A percentile compares a stretch with the other conserved stretches of the same genome.
Conservation (phyloP, 768 basidiomycete species). For the Boletus rubroflammeus region DNA sequence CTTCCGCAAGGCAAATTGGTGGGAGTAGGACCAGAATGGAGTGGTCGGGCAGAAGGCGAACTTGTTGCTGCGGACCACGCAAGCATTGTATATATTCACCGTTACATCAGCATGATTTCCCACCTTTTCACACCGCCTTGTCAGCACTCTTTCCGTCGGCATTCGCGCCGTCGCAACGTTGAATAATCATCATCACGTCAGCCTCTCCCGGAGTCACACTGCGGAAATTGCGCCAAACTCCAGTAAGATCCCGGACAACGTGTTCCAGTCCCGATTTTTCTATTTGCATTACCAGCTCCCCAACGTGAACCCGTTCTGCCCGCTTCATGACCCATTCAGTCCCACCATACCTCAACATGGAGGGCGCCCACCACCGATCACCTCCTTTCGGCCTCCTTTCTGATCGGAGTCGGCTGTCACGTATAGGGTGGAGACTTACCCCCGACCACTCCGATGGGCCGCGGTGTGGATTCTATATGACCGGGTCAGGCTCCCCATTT, state of each 20-base stretch:
- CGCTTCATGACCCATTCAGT: background rate
- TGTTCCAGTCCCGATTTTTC: background rate
- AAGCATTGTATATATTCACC: conserved; percentile 32
- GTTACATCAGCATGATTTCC: conserved; percentile 33
- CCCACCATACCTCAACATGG: conserved; percentile 9
- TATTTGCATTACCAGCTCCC: background rate
- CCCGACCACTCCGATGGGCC: background rate
- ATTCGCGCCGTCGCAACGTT: conserved; percentile 4
- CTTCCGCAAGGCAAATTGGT: conserved; percentile 6
- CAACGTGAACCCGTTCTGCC: background rate
- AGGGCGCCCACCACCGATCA: conserved; percentile 25
- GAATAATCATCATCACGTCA: conserved; percentile 20
- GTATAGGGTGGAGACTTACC: background rate
- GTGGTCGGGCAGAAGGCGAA: conserved; percentile 7
- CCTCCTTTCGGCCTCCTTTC: conserved; percentile 12
- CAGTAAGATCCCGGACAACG: background rate
- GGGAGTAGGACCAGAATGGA: background rate
- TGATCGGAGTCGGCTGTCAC: conserved; percentile 21
- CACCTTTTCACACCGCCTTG: conserved; percentile 29
- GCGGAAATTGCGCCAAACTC: conserved; percentile 14
- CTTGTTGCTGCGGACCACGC: conserved; percentile 34
- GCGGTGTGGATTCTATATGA: conserved; percentile 3
- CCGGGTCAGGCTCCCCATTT: background rate
- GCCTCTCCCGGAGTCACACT: conserved; percentile 3
- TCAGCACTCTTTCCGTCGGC: conserved; percentile 11